A percentile compares a stretch with the other conserved stretches of the same genome.
Evolutionary conservation across 805 yeast genomes (phyloP).

Genomic region (Candida nitratophila): DNA sequence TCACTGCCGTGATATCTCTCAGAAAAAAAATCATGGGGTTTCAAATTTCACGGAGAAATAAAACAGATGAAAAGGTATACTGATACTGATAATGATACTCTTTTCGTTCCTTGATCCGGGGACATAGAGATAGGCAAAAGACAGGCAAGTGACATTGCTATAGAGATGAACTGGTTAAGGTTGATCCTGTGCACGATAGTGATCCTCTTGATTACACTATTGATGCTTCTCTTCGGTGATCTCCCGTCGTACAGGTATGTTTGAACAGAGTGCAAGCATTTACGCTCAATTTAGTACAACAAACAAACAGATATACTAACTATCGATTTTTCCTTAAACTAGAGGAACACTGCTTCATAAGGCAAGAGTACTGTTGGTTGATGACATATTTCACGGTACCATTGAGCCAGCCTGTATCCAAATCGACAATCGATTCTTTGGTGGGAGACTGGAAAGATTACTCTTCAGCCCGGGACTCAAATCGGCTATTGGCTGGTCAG

Average conservation of each 20-base stretch:
- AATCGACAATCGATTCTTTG: constrained; percentile 18
- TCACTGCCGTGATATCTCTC: no score
- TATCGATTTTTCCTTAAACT: constrained; percentile 8
- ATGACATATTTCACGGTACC: constrained; percentile 1
- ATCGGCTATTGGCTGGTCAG: constrained; percentile 31
- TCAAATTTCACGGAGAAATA: no score
- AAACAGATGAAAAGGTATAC: no score
- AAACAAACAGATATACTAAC: no score
- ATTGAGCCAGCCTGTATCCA: constrained; percentile 1
- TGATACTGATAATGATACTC: no score
- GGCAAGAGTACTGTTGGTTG: constrained; percentile 7
- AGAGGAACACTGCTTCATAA: constrained; percentile 28
- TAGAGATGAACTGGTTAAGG: neutral
- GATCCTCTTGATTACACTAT: constrained; percentile 10
- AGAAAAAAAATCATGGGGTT: no score
- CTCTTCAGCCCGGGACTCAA: constrained; percentile 4
- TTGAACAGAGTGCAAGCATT: no score
- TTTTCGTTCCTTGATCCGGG: no score
- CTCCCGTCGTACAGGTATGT: constrained; percentile 27
- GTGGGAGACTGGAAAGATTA: constrained; percentile 13
- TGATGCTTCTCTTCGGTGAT: constrained; percentile 41
- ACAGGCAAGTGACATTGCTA: no score
- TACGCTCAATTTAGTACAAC: no score
- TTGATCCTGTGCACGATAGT: neutral
- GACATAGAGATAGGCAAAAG: no score